phyloP scores from a whole-genome alignment of 2,329 filamentous ascomycete genomes.

The Colletotrichum musae region DNA sequence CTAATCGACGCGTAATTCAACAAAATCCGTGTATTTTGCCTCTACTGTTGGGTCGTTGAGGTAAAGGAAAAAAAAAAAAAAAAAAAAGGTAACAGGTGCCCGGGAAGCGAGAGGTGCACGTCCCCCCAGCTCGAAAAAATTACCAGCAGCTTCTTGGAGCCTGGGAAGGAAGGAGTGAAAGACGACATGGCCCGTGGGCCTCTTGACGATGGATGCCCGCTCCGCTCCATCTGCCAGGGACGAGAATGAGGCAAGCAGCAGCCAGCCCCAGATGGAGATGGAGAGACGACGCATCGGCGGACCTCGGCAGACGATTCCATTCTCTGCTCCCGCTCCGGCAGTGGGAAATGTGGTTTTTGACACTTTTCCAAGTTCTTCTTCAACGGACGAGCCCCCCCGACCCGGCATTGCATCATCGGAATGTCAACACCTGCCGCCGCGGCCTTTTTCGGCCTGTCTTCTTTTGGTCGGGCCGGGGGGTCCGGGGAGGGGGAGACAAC shows the following conservation, averaged over 20 bases:
- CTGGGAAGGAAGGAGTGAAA: background rate
- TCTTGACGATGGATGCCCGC: background rate
- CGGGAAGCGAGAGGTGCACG: constrained; percentile 3
- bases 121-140: background rate
- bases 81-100: no score
- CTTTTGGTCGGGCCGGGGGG: background rate
- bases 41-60: no score
- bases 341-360: no score
- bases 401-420: no score
- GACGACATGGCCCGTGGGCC: background rate
- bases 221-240: constrained; percentile 5
- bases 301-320: constrained; percentile 18
- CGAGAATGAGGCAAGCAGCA: constrained; percentile 25
- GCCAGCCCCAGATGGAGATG: background rate
- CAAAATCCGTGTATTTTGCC: no score
- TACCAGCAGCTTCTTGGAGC: background rate
- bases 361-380: no score
- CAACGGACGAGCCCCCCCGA: no score
- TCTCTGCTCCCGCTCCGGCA: background rate
- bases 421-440: background rate
- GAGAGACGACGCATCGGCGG: background rate
- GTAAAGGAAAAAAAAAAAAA: no score
- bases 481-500: background rate
- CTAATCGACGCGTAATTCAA: no score
- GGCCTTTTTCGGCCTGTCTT: background rate